A percentile compares a stretch with the other conserved stretches of the same genome.
These are phyloP conservation scores for Hypericum androsaemum DNA, from an alignment of 345 rosid species.

Conservation along the genomic window DNA sequence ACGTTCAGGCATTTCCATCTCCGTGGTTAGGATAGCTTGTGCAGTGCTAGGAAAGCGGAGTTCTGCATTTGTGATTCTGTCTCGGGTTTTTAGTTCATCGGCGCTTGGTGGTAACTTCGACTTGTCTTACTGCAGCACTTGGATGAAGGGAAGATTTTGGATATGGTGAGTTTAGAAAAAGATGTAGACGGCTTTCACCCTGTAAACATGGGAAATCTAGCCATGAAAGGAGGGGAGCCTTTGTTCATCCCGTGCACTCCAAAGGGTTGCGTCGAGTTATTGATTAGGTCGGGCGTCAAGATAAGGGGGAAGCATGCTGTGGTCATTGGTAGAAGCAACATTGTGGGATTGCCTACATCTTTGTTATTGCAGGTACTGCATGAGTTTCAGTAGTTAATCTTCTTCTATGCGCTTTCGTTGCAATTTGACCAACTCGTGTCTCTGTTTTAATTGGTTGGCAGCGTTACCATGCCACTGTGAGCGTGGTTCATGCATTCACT, in stretches of 20 bases:
- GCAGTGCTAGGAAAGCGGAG: too few species aligned
- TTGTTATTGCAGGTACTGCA: constrained; percentile 69
- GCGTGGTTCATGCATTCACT: constrained; percentile 58
- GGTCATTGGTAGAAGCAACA: constrained; percentile 89
- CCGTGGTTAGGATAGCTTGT: too few species aligned
- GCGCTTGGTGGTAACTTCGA: too few species aligned
- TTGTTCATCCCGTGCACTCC: constrained; percentile 78
- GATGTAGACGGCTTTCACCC: constrained; percentile 94
- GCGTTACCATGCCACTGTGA: constrained; percentile 93
- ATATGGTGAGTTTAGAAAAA: constrained; percentile 57
- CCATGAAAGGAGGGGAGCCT: constrained; percentile 92
- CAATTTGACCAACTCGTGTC: constrained; percentile 3
- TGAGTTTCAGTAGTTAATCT: background rate
- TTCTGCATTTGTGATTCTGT: constrained; percentile 7
- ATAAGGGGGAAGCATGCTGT: constrained; percentile 71
- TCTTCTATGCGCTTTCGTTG: constrained; percentile 1
- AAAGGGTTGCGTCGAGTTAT: constrained; percentile 74
- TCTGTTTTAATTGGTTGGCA: constrained; percentile 28
- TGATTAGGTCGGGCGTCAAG: constrained; percentile 64
- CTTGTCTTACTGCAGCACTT: constrained; percentile 55
- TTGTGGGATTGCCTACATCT: constrained; percentile 75
- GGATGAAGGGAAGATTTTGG: constrained; percentile 67
- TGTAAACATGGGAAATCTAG: constrained; percentile 73
- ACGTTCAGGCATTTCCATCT: too few species aligned
- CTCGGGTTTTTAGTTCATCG: too few species aligned